phyloP scores from a whole-genome alignment of 2,329 filamentous ascomycete species.

The Epichloe uncinata region DNA sequence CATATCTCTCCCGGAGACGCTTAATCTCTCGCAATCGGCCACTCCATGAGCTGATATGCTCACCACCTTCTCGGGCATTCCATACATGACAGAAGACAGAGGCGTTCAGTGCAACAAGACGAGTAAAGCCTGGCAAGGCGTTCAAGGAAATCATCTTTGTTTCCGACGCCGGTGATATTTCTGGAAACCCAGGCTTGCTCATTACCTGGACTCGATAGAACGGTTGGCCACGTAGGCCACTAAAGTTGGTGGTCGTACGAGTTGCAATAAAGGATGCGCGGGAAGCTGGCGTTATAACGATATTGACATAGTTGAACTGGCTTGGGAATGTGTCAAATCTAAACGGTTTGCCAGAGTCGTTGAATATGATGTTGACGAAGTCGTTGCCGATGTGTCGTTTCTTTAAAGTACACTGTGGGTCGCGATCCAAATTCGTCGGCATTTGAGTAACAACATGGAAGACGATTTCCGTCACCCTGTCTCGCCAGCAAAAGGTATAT shows the following conservation, averaged over 20 bases:
- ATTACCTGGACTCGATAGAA: conserved; percentile 89
- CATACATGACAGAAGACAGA: conserved; percentile 91
- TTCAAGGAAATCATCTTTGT: conserved; percentile 78
- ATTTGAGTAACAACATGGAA: conserved; percentile 97
- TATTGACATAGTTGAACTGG: conserved; percentile 93
- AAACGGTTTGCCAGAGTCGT: conserved; percentile 85
- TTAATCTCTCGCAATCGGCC: conserved; percentile 76
- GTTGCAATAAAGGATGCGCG: conserved; percentile 61
- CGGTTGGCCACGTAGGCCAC: conserved; percentile 17
- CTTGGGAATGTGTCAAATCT: conserved; percentile 85
- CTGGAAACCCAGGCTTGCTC: conserved; percentile 77
- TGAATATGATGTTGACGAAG: conserved; percentile 96
- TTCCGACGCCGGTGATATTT: conserved; percentile 79
- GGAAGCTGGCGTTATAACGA: conserved; percentile 84
- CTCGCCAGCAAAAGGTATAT: conserved; percentile 86
- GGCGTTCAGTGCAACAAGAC: conserved; percentile 81
- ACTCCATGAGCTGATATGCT: conserved; percentile 82
- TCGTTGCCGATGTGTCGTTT: conserved; percentile 96
- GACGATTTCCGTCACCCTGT: conserved; percentile 86
- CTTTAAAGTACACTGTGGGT: conserved; percentile 67
- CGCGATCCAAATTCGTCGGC: conserved; percentile 71
- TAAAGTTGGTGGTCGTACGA: conserved; percentile 26
- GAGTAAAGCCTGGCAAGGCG: conserved; percentile 72
- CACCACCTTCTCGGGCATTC: conserved; percentile 61
- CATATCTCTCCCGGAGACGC: conserved; percentile 59